A percentile compares a stretch with the other conserved stretches of the same genome.
Evolutionary conservation across 371 early-diverging fungal species (phyloP).

Genomic region (Mucor racemosus): DNA sequence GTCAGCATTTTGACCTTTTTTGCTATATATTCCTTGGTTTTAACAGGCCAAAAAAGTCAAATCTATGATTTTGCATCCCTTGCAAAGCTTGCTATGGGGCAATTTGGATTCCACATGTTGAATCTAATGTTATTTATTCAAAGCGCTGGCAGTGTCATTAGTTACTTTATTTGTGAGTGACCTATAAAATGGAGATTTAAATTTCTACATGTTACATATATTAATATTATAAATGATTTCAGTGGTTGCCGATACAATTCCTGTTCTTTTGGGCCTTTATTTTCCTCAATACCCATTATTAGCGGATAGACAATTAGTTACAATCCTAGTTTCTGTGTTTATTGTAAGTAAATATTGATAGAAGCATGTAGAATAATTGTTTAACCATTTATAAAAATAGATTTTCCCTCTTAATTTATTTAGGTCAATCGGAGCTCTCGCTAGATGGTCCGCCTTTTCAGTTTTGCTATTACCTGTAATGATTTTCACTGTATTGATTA

Average conservation of each 20-base stretch:
- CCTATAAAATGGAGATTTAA: background rate
- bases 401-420: slow-evolving; percentile 59
- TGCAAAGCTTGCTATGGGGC: slow-evolving; percentile 56
- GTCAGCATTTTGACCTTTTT: slow-evolving; percentile 52
- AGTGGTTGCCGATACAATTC: slow-evolving; percentile 66
- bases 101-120: slow-evolving; percentile 52
- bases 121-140: slow-evolving; percentile 60
- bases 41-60: slow-evolving; percentile 47
- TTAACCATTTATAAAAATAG: slow-evolving; percentile 20
- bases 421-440: slow-evolving; percentile 62
- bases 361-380: background rate
- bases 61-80: slow-evolving; percentile 56
- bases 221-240: slow-evolving; percentile 9
- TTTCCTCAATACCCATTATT: slow-evolving; percentile 38
- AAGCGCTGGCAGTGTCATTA: slow-evolving; percentile 55
- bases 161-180: slow-evolving; percentile 56
- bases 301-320: slow-evolving; percentile 45
- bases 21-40: slow-evolving; percentile 53
- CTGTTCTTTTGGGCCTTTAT: slow-evolving; percentile 51
- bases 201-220: slow-evolving; percentile 5
- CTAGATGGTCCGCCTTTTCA: slow-evolving; percentile 55
- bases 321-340: slow-evolving; percentile 47
- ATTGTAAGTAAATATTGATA: slow-evolving; percentile 33
- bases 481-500: slow-evolving; percentile 51
- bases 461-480: slow-evolving; percentile 60